phyloP scores from a whole-genome alignment of 1,139 yeast genomes.

The Casaregolazyma suthepensis region DNA sequence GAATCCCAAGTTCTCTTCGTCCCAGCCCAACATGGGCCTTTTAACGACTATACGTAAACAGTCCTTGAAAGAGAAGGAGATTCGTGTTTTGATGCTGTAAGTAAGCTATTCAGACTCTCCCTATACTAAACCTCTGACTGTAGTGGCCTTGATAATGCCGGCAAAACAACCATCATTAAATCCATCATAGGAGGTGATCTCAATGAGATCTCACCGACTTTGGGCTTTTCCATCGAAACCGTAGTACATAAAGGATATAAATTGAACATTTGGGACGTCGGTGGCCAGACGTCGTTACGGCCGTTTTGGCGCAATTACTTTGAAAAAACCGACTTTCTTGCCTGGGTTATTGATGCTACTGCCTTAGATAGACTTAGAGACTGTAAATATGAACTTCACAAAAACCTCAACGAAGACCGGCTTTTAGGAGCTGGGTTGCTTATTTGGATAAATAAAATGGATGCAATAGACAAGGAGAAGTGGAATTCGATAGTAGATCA shows the following conservation, averaged over 20 bases:
- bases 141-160: slow-evolving; percentile 79
- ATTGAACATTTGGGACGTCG: slow-evolving; percentile 63
- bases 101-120: slow-evolving; percentile 12
- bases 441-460: slow-evolving; percentile 41
- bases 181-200: slow-evolving; percentile 39
- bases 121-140: not conserved
- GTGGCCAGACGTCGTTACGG: slow-evolving; percentile 75
- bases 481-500: slow-evolving; percentile 21
- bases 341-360: slow-evolving; percentile 89
- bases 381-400: slow-evolving; percentile 57
- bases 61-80: slow-evolving; percentile 69
- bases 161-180: slow-evolving; percentile 76
- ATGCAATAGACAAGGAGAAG: slow-evolving; percentile 41
- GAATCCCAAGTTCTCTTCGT: not conserved
- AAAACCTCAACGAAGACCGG: slow-evolving; percentile 59
- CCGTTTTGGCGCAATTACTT: slow-evolving; percentile 90
- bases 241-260: slow-evolving; percentile 38
- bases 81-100: slow-evolving; percentile 60
- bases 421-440: slow-evolving; percentile 57
- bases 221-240: slow-evolving; percentile 60
- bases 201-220: slow-evolving; percentile 49
- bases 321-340: slow-evolving; percentile 71
- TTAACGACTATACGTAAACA: slow-evolving; percentile 77
- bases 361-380: slow-evolving; percentile 58
- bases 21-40: slow-evolving; percentile 57